A percentile compares a stretch with the other conserved stretches of the same genome.
Conservation (phyloP, 2,329 filamentous ascomycete genomes). For the Podosphaera aphanis region DNA sequence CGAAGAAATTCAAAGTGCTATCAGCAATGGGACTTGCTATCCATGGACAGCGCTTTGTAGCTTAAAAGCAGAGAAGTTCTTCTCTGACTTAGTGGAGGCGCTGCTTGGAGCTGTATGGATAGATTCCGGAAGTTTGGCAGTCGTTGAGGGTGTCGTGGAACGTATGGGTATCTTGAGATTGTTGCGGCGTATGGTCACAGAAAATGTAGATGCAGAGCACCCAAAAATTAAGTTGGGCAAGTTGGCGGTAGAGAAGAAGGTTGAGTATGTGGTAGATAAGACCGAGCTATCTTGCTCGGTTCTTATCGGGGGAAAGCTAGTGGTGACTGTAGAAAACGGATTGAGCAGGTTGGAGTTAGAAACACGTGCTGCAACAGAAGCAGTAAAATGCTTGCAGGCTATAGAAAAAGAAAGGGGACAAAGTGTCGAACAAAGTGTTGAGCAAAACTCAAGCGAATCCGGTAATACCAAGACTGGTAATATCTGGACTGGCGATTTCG, state of each 20-base stretch:
- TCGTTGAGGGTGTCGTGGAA: conserved; percentile 36
- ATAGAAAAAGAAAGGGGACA: conserved; percentile 1
- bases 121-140: conserved; percentile 41
- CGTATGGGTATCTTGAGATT: conserved; percentile 40
- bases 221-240: conserved; percentile 47
- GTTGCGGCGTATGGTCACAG: conserved; percentile 35
- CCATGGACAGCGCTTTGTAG: conserved; percentile 54
- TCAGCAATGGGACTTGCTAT: conserved; percentile 31
- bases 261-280: conserved; percentile 27
- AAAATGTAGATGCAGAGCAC: conserved; percentile 30
- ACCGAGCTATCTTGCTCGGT: conserved; percentile 23
- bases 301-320: conserved; percentile 22
- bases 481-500: no score
- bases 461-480: no score
- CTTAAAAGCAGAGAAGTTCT: conserved; percentile 49
- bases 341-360: conserved; percentile 27
- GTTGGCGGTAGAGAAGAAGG: conserved; percentile 26
- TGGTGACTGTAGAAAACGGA: conserved; percentile 24
- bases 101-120: conserved; percentile 65
- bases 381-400: conserved; percentile 18
- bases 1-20: conserved; percentile 22
- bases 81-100: conserved; percentile 64
- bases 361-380: conserved; percentile 30
- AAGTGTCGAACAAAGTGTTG: neutral
- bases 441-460: neutral